Evolutionary conservation across 495 filamentous ascomycete genomes (phyloP).

Genomic region (Annulohypoxylon nitens): DNA sequence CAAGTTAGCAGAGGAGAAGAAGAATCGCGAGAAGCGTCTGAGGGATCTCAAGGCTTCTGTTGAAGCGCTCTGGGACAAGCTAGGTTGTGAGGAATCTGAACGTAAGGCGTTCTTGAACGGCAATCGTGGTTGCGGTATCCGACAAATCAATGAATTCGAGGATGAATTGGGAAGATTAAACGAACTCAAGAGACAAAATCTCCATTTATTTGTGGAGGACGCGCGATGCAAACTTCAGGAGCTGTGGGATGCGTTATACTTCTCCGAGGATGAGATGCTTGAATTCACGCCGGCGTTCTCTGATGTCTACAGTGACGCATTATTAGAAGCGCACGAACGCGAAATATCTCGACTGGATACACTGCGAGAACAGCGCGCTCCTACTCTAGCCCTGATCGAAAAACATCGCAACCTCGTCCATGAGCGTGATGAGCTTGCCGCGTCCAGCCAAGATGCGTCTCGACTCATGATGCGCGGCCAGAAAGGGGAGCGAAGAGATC

Average conservation of each 20-base stretch:
- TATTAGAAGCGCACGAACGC: slow-evolving; percentile 87
- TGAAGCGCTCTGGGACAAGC: slow-evolving; percentile 87
- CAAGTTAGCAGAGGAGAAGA: slow-evolving; percentile 93
- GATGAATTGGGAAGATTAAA: slow-evolving; percentile 87
- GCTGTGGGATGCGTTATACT: slow-evolving; percentile 93
- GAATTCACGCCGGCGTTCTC: slow-evolving; percentile 97
- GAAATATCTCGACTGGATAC: slow-evolving; percentile 87
- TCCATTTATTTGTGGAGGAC: slow-evolving; percentile 96
- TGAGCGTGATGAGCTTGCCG: slow-evolving; percentile 87
- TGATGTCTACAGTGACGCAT: slow-evolving; percentile 87
- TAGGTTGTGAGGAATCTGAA: slow-evolving; percentile 83
- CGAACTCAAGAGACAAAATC: slow-evolving; percentile 92
- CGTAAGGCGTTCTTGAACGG: slow-evolving; percentile 82
- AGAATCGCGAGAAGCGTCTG: slow-evolving; percentile 82
- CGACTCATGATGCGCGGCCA: slow-evolving; percentile 88
- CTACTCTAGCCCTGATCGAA: slow-evolving; percentile 84
- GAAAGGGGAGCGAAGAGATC: slow-evolving; percentile 92
- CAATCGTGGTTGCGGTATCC: slow-evolving; percentile 80
- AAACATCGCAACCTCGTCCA: slow-evolving; percentile 85
- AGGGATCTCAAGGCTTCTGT: slow-evolving; percentile 80
- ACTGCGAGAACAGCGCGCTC: slow-evolving; percentile 87
- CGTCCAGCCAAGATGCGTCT: slow-evolving; percentile 92
- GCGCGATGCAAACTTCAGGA: slow-evolving; percentile 89
- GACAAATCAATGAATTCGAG: slow-evolving; percentile 93
- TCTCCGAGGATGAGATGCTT: slow-evolving; percentile 97